These are phyloP conservation scores for Lithospermum erythrorhizon DNA, from an alignment of 257 asterid genomes.

Conservation along the genomic window DNA sequence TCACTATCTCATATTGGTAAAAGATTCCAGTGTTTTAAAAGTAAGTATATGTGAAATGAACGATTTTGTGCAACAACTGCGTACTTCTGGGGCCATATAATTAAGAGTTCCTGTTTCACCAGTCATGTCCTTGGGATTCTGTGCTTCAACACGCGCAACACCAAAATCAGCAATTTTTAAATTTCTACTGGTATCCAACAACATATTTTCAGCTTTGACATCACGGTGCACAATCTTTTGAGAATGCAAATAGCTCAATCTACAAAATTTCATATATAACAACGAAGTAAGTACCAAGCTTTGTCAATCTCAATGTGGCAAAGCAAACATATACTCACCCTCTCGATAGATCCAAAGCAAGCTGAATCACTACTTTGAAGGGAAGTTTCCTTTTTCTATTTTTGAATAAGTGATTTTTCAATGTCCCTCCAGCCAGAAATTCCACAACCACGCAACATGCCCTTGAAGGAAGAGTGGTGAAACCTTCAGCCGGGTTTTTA, in stretches of 20 bases:
- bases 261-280: background rate
- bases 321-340: conserved; percentile 5
- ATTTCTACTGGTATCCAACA: conserved; percentile 5
- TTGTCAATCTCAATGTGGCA: background rate
- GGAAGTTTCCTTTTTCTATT: conserved; percentile 11
- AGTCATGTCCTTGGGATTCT: conserved; percentile 19
- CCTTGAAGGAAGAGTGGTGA: conserved; percentile 3
- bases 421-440: conserved; percentile 12
- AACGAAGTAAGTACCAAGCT: background rate
- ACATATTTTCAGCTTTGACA: conserved; percentile 18
- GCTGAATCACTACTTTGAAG: conserved; percentile 10
- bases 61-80: background rate
- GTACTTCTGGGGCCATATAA: conserved; percentile 19
- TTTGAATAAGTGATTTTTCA: conserved; percentile 7
- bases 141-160: conserved; percentile 19
- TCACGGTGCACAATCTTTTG: conserved; percentile 16
- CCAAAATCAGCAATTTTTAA: conserved; percentile 18
- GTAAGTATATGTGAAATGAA: background rate
- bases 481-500: conserved; percentile 9
- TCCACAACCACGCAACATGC: conserved; percentile 17
- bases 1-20: background rate
- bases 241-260: conserved; percentile 16
- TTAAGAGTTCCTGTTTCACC: conserved; percentile 18
- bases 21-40: background rate
- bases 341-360: conserved; percentile 12